Base-by-base conservation (phyloP, 495 filamentous ascomycete genomes). In the Podospora comata region DNA sequence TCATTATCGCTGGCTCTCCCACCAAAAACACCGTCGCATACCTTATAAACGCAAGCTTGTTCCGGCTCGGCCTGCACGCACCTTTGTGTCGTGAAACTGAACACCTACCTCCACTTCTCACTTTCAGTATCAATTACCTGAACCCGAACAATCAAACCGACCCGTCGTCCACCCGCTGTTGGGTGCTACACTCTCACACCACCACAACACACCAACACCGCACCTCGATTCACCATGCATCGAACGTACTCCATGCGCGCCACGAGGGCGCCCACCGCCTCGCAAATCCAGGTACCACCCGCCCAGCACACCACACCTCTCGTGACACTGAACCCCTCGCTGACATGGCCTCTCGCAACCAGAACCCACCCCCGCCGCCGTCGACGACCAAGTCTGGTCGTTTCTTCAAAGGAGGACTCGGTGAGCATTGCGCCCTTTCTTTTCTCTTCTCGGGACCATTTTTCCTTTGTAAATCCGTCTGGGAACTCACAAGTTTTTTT, bases 211-310 rank as follows among this genome's bases (percentile, higher is more conserved):
- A 26, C 30, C 60, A 48, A 27, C 34, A 30, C 62, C 53, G 20
- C 39, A 58, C 54, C 59, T 39, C 63, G 32, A 62, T 19, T 65
- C 78, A 82, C 67, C 60, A 98, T 98, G 95, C 94, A 98, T 88
- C 92, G 95, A 72, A 97, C 95, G 71, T 99, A 99, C 77, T 97
- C 93, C 71, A 97, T 98, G 94, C 92, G 95, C 87, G 90, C 94
- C 82, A 88, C 92, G 83, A 89, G 95, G 85, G 90, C 91, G 73
- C 96, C 96, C 60, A 98, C 96, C 56, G 82, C 82, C 63, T 84
- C 82, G 20, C 82, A 84, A 70, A 81, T 84, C 23, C 81, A 84
- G 68, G 82, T 83, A 70, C 64, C 13, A 48, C 39, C 7, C 15
- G 9, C 39, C 39, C 39, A 48, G 9, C 39, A 75, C 13, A 32